These are phyloP conservation scores for Cercophora newfieldiana DNA, from an alignment of 495 filamentous ascomycete genomes.

Conservation along the genomic window DNA sequence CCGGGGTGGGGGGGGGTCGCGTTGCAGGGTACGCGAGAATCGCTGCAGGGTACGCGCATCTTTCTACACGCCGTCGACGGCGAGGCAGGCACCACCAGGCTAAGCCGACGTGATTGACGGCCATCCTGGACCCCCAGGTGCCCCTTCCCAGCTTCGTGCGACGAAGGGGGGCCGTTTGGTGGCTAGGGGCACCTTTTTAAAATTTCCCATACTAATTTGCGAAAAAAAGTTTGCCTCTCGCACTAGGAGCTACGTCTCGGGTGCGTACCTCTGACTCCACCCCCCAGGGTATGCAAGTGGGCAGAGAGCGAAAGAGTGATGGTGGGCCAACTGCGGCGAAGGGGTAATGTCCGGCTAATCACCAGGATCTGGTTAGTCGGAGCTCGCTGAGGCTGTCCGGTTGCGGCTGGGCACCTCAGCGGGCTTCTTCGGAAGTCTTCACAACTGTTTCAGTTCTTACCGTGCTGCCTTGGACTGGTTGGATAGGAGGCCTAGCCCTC, in stretches of 20 bases:
- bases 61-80: no score
- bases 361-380: not conserved
- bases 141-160: no score
- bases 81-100: no score
- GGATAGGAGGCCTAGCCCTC: no score
- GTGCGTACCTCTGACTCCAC: not conserved
- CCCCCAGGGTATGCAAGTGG: not conserved
- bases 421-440: not conserved
- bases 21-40: no score
- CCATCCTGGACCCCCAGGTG: no score
- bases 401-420: not conserved
- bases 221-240: not conserved
- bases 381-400: not conserved
- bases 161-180: not conserved
- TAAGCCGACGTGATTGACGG: no score
- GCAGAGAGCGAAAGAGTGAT: no score
- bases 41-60: no score
- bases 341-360: not conserved
- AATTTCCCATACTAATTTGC: not conserved
- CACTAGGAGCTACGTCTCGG: not conserved
- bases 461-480: not conserved
- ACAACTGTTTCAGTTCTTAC: not conserved
- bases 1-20: no score
- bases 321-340: not conserved
- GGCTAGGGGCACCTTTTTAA: not conserved